Evolutionary conservation across 345 rosid genomes (phyloP), one percentile per base, ranked within the genome.

Genomic region (Geranium rotundifolium): DNA sequence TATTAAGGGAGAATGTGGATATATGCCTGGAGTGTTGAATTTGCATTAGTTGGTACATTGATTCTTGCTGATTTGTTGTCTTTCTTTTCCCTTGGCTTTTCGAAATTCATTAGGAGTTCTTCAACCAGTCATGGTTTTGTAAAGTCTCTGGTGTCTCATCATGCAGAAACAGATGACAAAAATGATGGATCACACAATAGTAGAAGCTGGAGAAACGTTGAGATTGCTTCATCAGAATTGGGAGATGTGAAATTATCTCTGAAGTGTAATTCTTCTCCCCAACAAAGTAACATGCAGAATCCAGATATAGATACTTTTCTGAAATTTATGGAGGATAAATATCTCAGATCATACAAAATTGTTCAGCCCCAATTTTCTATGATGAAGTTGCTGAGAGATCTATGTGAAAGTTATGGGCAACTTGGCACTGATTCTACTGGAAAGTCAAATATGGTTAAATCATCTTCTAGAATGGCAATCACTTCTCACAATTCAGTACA

Each of bases 191-290:
- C 50, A 41, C 10, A 6, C 14, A 61, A 49, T 60, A 58, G 63
- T 14, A 61, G 17, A 16, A 50, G 20, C 39, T 30, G 61, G 30
- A 63, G 23, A 9, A 65, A 49, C 56, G 46, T 69, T 34, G 46
- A 19, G n/a, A 63, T 76, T 56, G 74, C 74, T 63, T 59, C 71
- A 34, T 72, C 69, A 54, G 19, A 64, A 19, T 17, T 16, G 59
- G 71, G 69, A 66, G 69, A 72, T 54, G 74, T 76, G 31, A 63
- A 76, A 30, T 4, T 76, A 19, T 57, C 63, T 58, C 59, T 76
- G 17, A 63, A 55, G 39, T 76, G 58, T 23, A 57, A 56, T 2
- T 19, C 39, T 60, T 29, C 62, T 17, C 29, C 30, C 50, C 29
- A 17, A 55, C 52, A 58, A 30, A 27, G n/a, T 55, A 65, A 65